phyloP scores from a whole-genome alignment of 176 grass and related monocot genomes.

The Luzula sylvatica region DNA sequence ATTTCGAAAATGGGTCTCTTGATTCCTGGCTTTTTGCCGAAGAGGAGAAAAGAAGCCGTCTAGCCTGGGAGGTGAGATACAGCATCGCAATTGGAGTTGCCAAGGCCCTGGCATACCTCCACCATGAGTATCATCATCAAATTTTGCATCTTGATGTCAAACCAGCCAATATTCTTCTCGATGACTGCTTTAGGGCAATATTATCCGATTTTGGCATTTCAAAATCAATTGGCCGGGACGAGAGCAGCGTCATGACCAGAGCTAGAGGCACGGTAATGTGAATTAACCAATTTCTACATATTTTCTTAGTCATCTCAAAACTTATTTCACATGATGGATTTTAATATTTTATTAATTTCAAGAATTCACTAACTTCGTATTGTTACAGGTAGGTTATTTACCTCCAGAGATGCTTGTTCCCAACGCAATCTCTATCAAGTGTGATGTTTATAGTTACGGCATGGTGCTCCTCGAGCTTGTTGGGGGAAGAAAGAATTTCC shows the following conservation, averaged over 20 bases:
- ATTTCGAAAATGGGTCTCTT: slow-evolving; percentile 40
- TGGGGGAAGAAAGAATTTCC: slow-evolving; percentile 26
- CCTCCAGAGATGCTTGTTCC: slow-evolving; percentile 43
- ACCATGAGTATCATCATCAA: slow-evolving; percentile 35
- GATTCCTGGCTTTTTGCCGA: slow-evolving; percentile 44
- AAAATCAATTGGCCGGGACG: slow-evolving; percentile 36
- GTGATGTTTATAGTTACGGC: slow-evolving; percentile 61
- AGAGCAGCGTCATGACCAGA: slow-evolving; percentile 38
- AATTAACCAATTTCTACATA: neutral
- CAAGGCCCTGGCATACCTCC: slow-evolving; percentile 51
- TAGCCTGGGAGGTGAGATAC: slow-evolving; percentile 31
- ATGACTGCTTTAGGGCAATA: slow-evolving; percentile 32
- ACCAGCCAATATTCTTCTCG: slow-evolving; percentile 63
- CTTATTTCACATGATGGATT: too few relatives aligned
- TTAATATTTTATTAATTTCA: too few relatives aligned
- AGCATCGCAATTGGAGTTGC: slow-evolving; percentile 29
- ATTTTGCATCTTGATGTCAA: slow-evolving; percentile 66
- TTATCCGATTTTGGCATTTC: slow-evolving; percentile 59
- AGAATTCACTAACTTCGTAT: too few relatives aligned
- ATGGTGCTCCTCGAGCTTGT: slow-evolving; percentile 52
- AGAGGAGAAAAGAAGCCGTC: neutral
- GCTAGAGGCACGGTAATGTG: slow-evolving; percentile 27
- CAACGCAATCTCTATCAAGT: slow-evolving; percentile 28
- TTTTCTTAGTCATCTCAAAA: neutral
- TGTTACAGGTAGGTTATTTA: slow-evolving; percentile 43